Evolutionary conservation across 352 stramenopile genomes (phyloP).

Genomic region (Globisporangium camurandrum): DNA sequence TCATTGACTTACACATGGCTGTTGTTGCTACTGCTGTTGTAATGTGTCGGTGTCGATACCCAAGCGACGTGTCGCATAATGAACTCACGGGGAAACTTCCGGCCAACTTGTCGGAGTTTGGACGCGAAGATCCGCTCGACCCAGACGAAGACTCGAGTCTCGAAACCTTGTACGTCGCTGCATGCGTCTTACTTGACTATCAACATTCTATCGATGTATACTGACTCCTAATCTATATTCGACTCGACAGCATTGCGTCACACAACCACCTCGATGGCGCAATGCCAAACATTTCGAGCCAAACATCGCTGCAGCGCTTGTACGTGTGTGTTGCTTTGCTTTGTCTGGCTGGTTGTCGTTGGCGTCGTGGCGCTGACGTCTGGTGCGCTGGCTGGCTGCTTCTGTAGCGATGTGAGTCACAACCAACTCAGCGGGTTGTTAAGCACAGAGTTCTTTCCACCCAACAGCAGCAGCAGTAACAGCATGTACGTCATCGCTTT

Average conservation of each 20-base stretch:
- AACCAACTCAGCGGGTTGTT: conserved; percentile 26
- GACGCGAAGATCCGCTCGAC: conserved; percentile 39
- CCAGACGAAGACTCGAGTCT: conserved; percentile 39
- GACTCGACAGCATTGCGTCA: conserved; percentile 43
- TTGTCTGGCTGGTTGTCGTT: too few relatives aligned
- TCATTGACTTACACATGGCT: too few relatives aligned
- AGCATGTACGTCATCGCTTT: conserved; percentile 20
- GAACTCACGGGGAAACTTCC: conserved; percentile 32
- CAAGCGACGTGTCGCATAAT: conserved; percentile 55
- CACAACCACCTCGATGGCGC: conserved; percentile 33
- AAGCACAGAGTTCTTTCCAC: conserved; percentile 13
- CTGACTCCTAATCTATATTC: too few relatives aligned
- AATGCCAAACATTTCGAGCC: conserved; percentile 34
- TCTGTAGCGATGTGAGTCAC: conserved; percentile 23
- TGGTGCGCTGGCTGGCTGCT: too few relatives aligned
- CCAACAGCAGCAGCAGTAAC: too few relatives aligned
- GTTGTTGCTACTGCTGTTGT: too few relatives aligned
- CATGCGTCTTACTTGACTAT: too few relatives aligned
- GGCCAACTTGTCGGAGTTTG: conserved; percentile 25
- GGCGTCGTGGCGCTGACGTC: too few relatives aligned
- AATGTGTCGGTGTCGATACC: background rate
- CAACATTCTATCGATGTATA: too few relatives aligned
- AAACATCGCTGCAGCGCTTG: conserved; percentile 37
- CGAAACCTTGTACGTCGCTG: conserved; percentile 29
- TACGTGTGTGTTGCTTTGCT: too few relatives aligned